These are phyloP conservation scores for Achlya hypogyna DNA, from an alignment of 352 stramenopile genomes.

Conservation along the genomic window DNA sequence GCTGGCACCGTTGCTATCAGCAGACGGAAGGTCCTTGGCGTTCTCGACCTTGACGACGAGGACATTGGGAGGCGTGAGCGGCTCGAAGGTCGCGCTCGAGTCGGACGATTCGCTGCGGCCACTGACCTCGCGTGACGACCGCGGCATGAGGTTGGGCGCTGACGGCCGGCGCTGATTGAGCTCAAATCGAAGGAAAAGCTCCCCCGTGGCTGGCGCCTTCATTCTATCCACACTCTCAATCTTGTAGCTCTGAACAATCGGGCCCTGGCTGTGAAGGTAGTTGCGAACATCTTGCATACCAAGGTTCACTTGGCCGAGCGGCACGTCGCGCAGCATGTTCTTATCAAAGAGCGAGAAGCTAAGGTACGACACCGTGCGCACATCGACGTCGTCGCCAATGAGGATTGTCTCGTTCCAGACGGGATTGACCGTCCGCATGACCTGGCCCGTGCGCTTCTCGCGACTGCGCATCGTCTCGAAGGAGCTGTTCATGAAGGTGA, in stretches of 20 bases:
- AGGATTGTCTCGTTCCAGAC: conserved; percentile 56
- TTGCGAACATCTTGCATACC: conserved; percentile 6
- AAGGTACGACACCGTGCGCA: conserved; percentile 55
- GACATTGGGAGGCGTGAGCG: background rate
- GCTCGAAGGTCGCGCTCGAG: background rate
- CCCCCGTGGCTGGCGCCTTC: conserved; percentile 10
- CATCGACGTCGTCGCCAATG: conserved; percentile 49
- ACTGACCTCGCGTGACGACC: background rate
- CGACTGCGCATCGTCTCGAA: conserved; percentile 24
- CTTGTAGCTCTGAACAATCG: background rate
- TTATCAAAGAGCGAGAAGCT: conserved; percentile 43
- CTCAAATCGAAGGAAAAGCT: conserved; percentile 11
- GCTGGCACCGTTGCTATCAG: background rate
- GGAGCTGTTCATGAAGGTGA: conserved; percentile 62
- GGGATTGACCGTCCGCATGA: conserved; percentile 57
- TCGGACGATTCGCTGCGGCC: background rate
- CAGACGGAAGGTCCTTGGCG: background rate
- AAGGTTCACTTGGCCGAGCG: conserved; percentile 12
- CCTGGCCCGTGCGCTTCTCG: conserved; percentile 48
- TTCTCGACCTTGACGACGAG: conserved; percentile 1
- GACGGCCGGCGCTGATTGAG: background rate
- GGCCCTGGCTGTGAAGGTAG: background rate
- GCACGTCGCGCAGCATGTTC: conserved; percentile 24
- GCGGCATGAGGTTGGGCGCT: background rate
- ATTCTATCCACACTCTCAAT: background rate